Conservation (phyloP, 108 stramenopile genomes). For the Mediolabrus comicus region DNA sequence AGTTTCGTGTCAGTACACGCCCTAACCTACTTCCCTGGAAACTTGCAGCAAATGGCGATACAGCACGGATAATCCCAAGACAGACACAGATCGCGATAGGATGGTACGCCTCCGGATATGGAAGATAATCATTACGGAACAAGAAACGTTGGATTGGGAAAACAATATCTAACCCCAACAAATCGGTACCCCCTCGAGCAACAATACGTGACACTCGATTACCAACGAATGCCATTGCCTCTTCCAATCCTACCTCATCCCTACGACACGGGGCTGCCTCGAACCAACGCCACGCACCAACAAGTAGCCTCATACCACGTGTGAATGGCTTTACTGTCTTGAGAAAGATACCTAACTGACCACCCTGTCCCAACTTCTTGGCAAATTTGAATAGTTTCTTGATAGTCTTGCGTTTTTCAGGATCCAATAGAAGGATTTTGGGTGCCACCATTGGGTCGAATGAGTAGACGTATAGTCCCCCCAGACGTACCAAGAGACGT, state of each 20-base stretch:
- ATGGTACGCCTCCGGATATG: constrained; percentile 41
- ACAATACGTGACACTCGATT: constrained; percentile 63
- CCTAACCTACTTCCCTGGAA: constrained; percentile 71
- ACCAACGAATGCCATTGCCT: constrained; percentile 73
- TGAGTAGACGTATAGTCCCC: constrained; percentile 49
- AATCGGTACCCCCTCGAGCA: constrained; percentile 46
- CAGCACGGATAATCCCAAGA: constrained; percentile 53
- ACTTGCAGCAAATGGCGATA: constrained; percentile 53
- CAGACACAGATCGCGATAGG: constrained; percentile 44
- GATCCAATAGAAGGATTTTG: constrained; percentile 36
- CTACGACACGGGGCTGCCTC: constrained; percentile 57
- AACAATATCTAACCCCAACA: constrained; percentile 26
- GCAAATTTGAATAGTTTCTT: constrained; percentile 32
- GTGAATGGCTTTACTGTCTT: constrained; percentile 63
- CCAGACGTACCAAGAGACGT: constrained; percentile 70
- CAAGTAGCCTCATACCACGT: constrained; percentile 39
- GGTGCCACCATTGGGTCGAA: constrained; percentile 23
- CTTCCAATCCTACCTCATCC: constrained; percentile 55
- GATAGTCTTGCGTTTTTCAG: constrained; percentile 34
- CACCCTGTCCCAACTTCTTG: constrained; percentile 36
- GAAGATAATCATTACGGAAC: constrained; percentile 29
- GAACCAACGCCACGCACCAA: constrained; percentile 62
- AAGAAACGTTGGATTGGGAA: constrained; percentile 49
- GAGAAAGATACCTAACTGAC: constrained; percentile 47
- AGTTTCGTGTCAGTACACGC: constrained; percentile 50